Conservation (phyloP, 176 grass and related monocot species). For the Triticum turgidum region DNA sequence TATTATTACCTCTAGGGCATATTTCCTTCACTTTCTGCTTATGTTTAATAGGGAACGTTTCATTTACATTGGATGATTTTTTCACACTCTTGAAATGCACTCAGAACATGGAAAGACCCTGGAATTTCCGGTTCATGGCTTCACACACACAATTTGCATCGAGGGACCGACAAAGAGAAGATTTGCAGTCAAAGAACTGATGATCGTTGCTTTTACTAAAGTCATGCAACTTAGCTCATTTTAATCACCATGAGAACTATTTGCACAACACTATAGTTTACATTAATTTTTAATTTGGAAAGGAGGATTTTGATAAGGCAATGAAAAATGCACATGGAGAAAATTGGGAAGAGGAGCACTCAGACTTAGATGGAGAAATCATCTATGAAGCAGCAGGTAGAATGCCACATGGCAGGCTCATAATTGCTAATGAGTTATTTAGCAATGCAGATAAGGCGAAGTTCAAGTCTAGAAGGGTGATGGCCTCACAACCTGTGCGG, state of each 20-base stretch:
- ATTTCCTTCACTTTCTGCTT: no score
- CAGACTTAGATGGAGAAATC: not conserved
- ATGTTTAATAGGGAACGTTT: not conserved
- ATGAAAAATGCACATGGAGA: not conserved
- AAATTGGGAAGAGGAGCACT: not conserved
- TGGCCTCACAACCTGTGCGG: not conserved
- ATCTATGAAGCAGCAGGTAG: not conserved
- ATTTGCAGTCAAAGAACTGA: not conserved
- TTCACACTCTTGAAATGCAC: not conserved
- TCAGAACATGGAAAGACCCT: not conserved
- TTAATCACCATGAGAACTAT: not conserved
- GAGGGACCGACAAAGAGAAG: not conserved
- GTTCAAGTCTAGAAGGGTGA: not conserved
- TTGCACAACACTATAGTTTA: no score
- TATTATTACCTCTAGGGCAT: no score
- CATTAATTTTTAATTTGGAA: not conserved
- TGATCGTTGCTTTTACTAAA: not conserved
- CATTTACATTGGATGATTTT: not conserved
- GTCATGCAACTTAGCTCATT: not conserved
- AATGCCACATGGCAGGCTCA: not conserved
- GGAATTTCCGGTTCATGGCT: not conserved
- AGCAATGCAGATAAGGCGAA: not conserved
- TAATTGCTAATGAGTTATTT: not conserved
- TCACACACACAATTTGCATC: not conserved
- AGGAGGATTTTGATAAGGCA: not conserved